Evolutionary conservation across 495 filamentous ascomycete species (phyloP).

Genomic region (Halenospora varia): DNA sequence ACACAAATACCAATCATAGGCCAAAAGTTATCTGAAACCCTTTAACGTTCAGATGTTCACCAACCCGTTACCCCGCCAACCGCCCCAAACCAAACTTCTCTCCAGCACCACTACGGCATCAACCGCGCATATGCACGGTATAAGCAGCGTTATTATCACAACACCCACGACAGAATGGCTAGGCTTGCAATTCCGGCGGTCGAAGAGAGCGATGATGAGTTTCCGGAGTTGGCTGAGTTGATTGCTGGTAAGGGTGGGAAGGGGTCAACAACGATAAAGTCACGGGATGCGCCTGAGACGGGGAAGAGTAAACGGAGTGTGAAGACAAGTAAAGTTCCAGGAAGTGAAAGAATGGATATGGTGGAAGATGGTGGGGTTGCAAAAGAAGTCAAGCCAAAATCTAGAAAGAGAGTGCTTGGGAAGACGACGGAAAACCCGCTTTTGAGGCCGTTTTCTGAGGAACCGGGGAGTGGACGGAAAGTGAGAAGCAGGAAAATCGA

Average conservation of each 20-base stretch:
- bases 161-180: conserved; percentile 8
- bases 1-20: no score
- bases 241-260: conserved; percentile 8
- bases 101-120: no score
- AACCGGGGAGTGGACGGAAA: not conserved
- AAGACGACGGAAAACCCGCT: conserved; percentile 16
- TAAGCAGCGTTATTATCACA: not conserved
- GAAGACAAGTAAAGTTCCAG: no score
- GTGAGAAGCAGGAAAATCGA: not conserved
- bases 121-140: not conserved
- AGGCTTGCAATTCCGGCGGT: conserved; percentile 16
- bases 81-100: not conserved
- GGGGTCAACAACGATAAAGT: not conserved
- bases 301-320: not conserved
- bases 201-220: conserved; percentile 22
- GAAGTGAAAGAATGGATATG: no score
- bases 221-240: conserved; percentile 24
- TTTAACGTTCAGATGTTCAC: no score
- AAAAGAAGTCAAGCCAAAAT: conserved; percentile 2
- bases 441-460: conserved; percentile 4
- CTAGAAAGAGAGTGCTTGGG: conserved; percentile 9
- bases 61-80: conserved; percentile 1
- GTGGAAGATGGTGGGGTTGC: no score
- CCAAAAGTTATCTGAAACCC: no score
- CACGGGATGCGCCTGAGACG: not conserved